phyloP scores from a whole-genome alignment of 2,329 filamentous ascomycete species.

The Sclerotinia sclerotiorum region DNA sequence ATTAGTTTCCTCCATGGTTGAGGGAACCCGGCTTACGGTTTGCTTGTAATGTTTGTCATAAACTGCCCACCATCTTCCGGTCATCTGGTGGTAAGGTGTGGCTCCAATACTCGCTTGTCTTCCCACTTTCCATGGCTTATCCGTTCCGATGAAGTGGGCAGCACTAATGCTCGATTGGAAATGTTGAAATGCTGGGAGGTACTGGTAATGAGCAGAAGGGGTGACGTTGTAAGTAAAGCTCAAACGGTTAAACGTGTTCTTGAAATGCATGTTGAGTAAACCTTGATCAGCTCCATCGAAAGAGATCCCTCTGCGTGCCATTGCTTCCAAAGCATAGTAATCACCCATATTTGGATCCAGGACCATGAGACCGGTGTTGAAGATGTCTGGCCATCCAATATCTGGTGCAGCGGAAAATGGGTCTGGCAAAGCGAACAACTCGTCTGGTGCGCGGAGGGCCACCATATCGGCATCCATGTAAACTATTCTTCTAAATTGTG shows the following conservation, averaged over 20 bases:
- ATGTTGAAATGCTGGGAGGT: conserved; percentile 90
- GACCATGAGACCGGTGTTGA: conserved; percentile 98
- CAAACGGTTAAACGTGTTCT: conserved; percentile 77
- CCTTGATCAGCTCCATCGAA: conserved; percentile 98
- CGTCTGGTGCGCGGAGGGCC: conserved; percentile 85
- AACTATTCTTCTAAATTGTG: conserved; percentile 86
- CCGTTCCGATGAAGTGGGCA: conserved; percentile 89
- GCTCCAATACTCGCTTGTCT: conserved; percentile 54
- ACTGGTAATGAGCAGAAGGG: conserved; percentile 95
- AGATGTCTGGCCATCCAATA: conserved; percentile 96
- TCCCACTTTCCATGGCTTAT: conserved; percentile 83
- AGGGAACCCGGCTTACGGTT: conserved; percentile 44
- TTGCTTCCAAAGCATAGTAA: conserved; percentile 78
- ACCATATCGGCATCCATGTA: conserved; percentile 95
- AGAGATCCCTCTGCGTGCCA: conserved; percentile 83
- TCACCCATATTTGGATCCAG: conserved; percentile 82
- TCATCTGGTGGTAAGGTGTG: conserved; percentile 76
- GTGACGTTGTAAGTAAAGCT: conserved; percentile 98
- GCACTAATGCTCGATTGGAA: conserved; percentile 87
- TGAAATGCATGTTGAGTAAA: conserved; percentile 91
- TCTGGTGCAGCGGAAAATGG: conserved; percentile 77
- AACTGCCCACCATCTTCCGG: conserved; percentile 89
- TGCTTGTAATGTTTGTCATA: conserved; percentile 81
- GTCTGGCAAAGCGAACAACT: conserved; percentile 71
- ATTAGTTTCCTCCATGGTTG: conserved; percentile 22